Percentiles rank a stretch among this genome's conserved stretches.
These are phyloP conservation scores for Daedaleopsis sinensis DNA, from an alignment of 768 basidiomycete species.

Conservation along the genomic window DNA sequence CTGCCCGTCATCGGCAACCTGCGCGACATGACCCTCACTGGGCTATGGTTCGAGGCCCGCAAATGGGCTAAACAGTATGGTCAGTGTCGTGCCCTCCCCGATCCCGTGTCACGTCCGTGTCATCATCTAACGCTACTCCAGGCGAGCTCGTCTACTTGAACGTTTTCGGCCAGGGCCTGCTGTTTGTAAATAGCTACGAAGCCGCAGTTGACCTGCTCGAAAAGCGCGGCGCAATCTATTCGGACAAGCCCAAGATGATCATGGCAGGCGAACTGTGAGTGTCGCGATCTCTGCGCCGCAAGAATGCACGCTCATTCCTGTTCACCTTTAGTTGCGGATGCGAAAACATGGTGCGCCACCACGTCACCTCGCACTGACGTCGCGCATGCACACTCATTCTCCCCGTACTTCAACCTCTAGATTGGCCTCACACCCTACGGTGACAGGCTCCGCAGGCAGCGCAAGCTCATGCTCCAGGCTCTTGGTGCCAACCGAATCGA, in stretches of 20 bases:
- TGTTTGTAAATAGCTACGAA: conserved; percentile 50
- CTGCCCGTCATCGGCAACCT: conserved; percentile 29
- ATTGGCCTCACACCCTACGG: conserved; percentile 71
- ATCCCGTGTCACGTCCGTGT: not conserved
- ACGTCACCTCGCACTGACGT: not conserved
- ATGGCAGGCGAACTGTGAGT: conserved; percentile 25
- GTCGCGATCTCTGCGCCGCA: not conserved
- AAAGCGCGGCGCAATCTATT: conserved; percentile 49
- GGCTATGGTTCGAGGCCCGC: conserved; percentile 22
- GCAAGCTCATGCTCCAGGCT: conserved; percentile 67
- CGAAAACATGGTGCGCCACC: conserved; percentile 59
- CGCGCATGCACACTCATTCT: not conserved
- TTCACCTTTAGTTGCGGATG: conserved; percentile 50
- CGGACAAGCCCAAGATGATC: conserved; percentile 47
- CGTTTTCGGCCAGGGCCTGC: conserved; percentile 44
- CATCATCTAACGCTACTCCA: not conserved
- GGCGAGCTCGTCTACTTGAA: conserved; percentile 48
- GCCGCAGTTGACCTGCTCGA: conserved; percentile 51
- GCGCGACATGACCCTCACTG: conserved; percentile 24
- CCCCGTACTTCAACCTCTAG: conserved; percentile 27
- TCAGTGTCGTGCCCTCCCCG: not conserved
- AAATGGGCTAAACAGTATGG: conserved; percentile 26
- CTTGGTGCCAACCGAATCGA: conserved; percentile 56
- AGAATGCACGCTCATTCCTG: not conserved
- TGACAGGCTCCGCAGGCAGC: conserved; percentile 63